These are phyloP conservation scores for Heritiera littoralis DNA, from an alignment of 345 rosid genomes.

Conservation along the genomic window DNA sequence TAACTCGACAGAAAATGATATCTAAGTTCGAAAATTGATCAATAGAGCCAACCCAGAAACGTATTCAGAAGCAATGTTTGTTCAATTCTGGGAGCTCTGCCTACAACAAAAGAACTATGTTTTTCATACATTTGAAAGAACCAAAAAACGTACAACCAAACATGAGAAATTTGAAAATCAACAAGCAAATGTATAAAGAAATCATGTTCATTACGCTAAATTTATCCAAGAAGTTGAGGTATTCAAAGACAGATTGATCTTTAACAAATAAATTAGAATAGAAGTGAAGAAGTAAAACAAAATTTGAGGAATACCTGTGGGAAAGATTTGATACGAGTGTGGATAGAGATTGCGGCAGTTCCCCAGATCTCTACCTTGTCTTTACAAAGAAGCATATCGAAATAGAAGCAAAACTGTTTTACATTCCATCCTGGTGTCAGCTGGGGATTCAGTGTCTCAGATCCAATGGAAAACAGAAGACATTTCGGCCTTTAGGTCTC, in stretches of 20 bases:
- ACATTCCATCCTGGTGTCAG: neutral
- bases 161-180: neutral
- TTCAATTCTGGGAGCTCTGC: neutral
- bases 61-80: neutral
- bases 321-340: neutral
- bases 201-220: neutral
- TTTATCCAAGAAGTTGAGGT: neutral
- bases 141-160: conserved; percentile 1
- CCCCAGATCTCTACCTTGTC: conserved; percentile 15
- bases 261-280: neutral
- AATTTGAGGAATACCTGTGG: conserved; percentile 1
- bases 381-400: neutral
- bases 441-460: conserved; percentile 16
- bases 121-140: neutral
- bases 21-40: neutral
- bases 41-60: neutral
- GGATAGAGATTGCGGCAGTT: conserved; percentile 8
- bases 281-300: neutral
- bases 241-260: conserved; percentile 8
- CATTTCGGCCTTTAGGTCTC: neutral
- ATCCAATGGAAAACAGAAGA: conserved; percentile 8
- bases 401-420: neutral
- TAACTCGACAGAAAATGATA: neutral
- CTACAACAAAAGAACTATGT: neutral
- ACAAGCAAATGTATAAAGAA: neutral